Evolutionary conservation across 352 stramenopile species (phyloP), one percentile per base, ranked within the genome.

Genomic region (Phytophthora niederhauseri): DNA sequence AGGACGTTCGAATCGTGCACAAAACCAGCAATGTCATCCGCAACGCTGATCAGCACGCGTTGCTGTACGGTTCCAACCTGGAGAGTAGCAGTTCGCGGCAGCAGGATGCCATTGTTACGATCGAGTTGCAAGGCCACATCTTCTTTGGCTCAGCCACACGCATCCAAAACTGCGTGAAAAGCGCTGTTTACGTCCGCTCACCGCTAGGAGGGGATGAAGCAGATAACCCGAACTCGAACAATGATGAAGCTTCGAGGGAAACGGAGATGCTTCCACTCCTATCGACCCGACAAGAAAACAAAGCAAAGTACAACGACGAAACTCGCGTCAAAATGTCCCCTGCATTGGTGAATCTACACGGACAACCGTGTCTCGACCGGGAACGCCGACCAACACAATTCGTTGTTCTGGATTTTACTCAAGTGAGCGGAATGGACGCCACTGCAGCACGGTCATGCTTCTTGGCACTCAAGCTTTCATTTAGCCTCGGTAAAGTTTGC

Each of bases 141-240:
- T 94, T 94, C 68, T 94, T 94, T 61, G 86, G 85, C 2, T 93
- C 84, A 1, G 84, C 82, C 17, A 90, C 88, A 3, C 78, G 80
- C 0, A 88, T 93, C 43, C 78, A 88, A 70, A 87, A 85, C 45
- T 75, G 77, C 22, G 83, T 94, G 28, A 90, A 90, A 52, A 78
- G 77, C 55, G 84, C 71, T 15, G 85, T 94, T 36, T 89, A 83
- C 61, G 76, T 92, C 20, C 60, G 54, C 12, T 41, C 63, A 8
- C 20, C 56, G 19, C 41, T 51, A 6, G 50, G 15, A 60, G 56
- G 7, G 31, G 36, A 45, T 12, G n/a, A 14, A 34, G 26, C 30
- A 12, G 34, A 53, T 24, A 31, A 22, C 15, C 20, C 46, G 28
- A 70, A 49, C 53, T 52, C 30, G 8, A 12, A 20, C 11, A 52